Evolutionary conservation across 2,329 filamentous ascomycete genomes (phyloP).

Genomic region (Botryotinia globosa): DNA sequence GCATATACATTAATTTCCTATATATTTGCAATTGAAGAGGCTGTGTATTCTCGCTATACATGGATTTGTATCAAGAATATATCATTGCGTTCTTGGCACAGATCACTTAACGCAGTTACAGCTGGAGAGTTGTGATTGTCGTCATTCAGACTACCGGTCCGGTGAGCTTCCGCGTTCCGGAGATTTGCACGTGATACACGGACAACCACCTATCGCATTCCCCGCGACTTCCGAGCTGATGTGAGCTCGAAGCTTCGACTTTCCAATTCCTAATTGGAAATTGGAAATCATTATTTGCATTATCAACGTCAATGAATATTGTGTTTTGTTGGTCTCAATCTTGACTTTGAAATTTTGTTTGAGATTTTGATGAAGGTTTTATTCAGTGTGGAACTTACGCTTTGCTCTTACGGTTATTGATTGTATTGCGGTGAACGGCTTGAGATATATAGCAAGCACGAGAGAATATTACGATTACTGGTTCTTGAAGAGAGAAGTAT

Average conservation of each 20-base stretch:
- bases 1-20: neutral
- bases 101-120: neutral
- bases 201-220: neutral
- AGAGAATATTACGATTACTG: neutral
- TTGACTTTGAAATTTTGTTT: neutral
- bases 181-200: neutral
- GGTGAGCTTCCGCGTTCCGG: neutral
- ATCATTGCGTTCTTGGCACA: conserved; percentile 1
- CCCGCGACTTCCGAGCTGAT: conserved; percentile 3
- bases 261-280: neutral
- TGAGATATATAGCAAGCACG: neutral
- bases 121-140: neutral
- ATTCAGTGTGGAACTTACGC: neutral
- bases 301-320: neutral
- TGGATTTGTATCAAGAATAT: neutral
- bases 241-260: neutral
- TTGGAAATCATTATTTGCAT: neutral
- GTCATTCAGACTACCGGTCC: neutral
- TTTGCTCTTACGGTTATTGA: neutral
- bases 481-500: neutral
- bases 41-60: neutral
- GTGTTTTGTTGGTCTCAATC: neutral
- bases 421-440: neutral
- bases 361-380: neutral
- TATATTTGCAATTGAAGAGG: neutral